Evolutionary conservation across 2,329 filamentous ascomycete genomes (phyloP).

Genomic region (Pseudocercospora pini-densiflorae): DNA sequence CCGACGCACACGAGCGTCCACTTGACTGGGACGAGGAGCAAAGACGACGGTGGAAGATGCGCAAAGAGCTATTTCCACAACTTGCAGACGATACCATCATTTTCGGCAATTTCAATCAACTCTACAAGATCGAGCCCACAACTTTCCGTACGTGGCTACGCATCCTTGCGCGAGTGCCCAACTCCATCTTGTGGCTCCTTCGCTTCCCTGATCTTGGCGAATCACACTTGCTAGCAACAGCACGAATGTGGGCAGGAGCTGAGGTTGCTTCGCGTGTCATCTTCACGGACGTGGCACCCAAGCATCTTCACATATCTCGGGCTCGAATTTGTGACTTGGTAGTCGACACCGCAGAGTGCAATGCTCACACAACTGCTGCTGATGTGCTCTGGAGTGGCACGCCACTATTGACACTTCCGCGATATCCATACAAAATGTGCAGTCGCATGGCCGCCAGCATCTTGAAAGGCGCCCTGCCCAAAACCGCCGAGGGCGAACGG

Average conservation of each 20-base stretch:
- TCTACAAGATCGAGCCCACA: constrained; percentile 99
- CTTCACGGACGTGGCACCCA: constrained; percentile 96
- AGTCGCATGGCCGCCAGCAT: constrained; percentile 97
- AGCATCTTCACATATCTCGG: constrained; percentile 89
- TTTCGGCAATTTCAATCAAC: constrained; percentile 95
- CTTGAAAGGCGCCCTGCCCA: constrained; percentile 83
- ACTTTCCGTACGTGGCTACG: constrained; percentile 96
- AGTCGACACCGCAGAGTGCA: constrained; percentile 96
- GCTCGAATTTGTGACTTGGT: constrained; percentile 93
- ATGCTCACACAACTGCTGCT: constrained; percentile 95
- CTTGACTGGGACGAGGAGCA: constrained; percentile 86
- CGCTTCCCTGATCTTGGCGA: constrained; percentile 95
- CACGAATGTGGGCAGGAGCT: constrained; percentile 79
- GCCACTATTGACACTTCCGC: constrained; percentile 83
- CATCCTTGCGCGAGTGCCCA: constrained; percentile 82
- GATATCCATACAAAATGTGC: constrained; percentile 99
- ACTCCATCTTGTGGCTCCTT: constrained; percentile 92
- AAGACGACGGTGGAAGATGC: constrained; percentile 83
- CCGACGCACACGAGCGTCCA: constrained; percentile 67
- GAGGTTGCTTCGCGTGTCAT: constrained; percentile 85
- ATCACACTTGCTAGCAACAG: constrained; percentile 78
- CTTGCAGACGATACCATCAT: constrained; percentile 85
- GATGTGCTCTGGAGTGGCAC: constrained; percentile 97
- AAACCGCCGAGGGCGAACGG: constrained; percentile 64
- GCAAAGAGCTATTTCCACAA: constrained; percentile 85